Evolutionary conservation across 768 basidiomycete species (phyloP), one percentile per base, ranked within the genome.

Genomic region (Lentinula edodes): DNA sequence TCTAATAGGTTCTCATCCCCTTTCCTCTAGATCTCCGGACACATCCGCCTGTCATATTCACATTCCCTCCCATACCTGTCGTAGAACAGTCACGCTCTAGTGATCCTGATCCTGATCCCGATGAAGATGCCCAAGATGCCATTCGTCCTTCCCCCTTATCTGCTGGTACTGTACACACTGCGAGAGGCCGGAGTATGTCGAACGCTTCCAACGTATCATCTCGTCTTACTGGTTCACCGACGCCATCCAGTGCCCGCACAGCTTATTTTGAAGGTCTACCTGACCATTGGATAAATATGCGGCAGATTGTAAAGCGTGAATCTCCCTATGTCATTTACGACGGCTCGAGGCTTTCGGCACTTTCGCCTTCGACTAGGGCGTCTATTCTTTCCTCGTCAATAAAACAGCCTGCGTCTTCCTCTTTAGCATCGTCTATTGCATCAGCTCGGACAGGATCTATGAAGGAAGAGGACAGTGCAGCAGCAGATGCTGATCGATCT

Each of bases 1-100:
- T 60, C 52, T 15, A 51, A 54, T 12, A 5, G 41, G 32, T 12
- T 5, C 9, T 62, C n/a, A 42, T 55, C 57, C 62, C 35, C 58
- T 58, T 28, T 61, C 28, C 42, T 52, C 18, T 63, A 88, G 89
- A 87, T 71, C 81, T 88, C 23, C 82, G 86, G 5, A 85, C 85
- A 0, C 87, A 87, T 63, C 84, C 83, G 6, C 87, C 88, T 1
- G 71, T 89, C 16, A 75, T 83, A 61, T 75, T 83, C 63, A 78
- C 79, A 34, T 89, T 88, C 68, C 87, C 86, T 39, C 76, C 76
- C 2, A 69, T 71, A 5, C 66, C 70, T 8, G 61, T 62, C 10
- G 71, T 73, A 56, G 60, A 39, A 41, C 35, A 39, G 3, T 36
- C 35, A 20, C 20, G 2, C 62, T n/a, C 65, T 62, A 51, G 5